Conservation (phyloP, 73 alveolate genomes). For the Paramecium primaurelia region DNA sequence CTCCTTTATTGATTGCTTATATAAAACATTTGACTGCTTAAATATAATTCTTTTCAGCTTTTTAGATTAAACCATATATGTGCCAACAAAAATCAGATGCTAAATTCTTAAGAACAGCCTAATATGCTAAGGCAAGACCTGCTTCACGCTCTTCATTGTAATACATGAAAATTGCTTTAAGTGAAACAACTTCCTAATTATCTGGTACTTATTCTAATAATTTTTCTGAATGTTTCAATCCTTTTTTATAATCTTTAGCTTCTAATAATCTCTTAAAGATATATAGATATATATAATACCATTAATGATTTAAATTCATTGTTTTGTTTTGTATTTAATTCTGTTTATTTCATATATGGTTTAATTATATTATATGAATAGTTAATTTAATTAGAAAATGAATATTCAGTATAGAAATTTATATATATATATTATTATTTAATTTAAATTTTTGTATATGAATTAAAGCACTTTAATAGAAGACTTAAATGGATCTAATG, state of each 20-base stretch:
- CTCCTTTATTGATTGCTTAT: conserved; percentile 79
- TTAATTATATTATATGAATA: too few relatives aligned
- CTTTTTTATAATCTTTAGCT: conserved; percentile 29
- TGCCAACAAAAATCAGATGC: conserved; percentile 93
- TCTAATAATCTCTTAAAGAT: neutral
- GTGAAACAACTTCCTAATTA: conserved; percentile 63
- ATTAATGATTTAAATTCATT: neutral
- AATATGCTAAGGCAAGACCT: conserved; percentile 62
- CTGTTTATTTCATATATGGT: neutral
- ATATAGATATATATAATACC: neutral
- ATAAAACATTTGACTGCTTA: conserved; percentile 88
- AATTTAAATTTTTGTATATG: neutral
- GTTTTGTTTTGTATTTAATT: neutral
- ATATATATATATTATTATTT: neutral
- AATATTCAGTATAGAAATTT: neutral
- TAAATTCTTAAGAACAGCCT: conserved; percentile 67
- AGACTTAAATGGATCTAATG: conserved; percentile 6
- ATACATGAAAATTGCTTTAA: conserved; percentile 67
- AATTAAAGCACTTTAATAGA: neutral
- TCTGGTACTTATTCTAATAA: conserved; percentile 64
- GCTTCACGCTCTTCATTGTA: conserved; percentile 56
- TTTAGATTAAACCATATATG: conserved; percentile 86
- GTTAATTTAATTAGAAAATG: neutral
- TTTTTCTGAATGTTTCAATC: conserved; percentile 62
- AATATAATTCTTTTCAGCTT: conserved; percentile 80